These are phyloP conservation scores for Paecilomyces fulvus DNA, from an alignment of 2,329 filamentous ascomycete genomes.

Conservation along the genomic window DNA sequence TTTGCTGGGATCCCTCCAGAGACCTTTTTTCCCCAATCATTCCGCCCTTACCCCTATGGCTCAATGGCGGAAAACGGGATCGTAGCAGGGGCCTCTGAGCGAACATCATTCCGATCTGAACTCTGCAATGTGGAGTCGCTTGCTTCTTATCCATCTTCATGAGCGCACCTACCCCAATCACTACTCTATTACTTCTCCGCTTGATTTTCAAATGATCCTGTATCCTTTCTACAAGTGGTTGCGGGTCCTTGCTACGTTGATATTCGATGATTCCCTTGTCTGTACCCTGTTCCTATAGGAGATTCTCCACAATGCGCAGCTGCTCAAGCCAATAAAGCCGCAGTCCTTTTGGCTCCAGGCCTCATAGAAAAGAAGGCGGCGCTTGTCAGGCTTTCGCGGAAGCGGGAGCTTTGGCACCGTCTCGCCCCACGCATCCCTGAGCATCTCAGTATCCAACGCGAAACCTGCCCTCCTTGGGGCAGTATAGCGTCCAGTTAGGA, in stretches of 20 bases:
- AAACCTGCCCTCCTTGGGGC: neutral
- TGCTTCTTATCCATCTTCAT: neutral
- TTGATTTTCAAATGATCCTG: neutral
- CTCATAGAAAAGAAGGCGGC: neutral
- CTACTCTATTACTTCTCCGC: neutral
- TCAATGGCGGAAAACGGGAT: neutral
- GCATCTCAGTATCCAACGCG: neutral
- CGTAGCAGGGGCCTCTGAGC: neutral
- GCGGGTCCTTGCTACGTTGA: neutral
- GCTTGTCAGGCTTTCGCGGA: conserved; percentile 1
- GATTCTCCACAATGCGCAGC: neutral
- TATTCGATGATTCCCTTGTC: neutral
- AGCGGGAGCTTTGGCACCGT: neutral
- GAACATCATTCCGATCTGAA: neutral
- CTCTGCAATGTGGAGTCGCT: neutral
- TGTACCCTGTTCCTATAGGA: neutral
- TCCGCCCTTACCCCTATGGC: neutral
- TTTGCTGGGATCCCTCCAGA: neutral
- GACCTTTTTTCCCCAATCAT: neutral
- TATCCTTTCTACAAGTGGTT: neutral
- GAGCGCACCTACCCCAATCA: neutral
- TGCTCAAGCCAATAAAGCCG: neutral
- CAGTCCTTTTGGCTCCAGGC: neutral
- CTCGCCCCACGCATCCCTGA: neutral
- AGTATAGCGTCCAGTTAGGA: neutral